Percentiles rank a stretch among this genome's conserved stretches.
phyloP scores from a whole-genome alignment of 495 filamentous ascomycete species.

The Aspergillus sparsus region DNA sequence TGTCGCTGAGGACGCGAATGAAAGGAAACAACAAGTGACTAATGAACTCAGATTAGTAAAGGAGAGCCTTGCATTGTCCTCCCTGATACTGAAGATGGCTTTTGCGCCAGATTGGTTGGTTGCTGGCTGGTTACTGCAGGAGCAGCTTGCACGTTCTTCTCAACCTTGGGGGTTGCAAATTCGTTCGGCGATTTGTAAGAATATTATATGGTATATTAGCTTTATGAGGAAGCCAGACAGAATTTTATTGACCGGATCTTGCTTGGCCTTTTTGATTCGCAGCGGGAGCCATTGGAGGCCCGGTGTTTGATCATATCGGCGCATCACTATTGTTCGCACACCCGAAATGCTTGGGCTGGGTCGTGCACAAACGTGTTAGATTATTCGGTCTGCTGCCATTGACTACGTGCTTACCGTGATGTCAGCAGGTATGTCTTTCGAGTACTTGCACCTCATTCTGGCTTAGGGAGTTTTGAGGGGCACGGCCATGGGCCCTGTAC shows the following conservation, averaged over 20 bases:
- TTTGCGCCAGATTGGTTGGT: slow-evolving; percentile 15
- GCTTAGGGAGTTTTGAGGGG: slow-evolving; percentile 29
- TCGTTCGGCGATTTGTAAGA: slow-evolving; percentile 29
- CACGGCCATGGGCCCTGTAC: slow-evolving; percentile 17
- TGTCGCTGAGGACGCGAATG: too few relatives aligned
- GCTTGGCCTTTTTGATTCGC: slow-evolving; percentile 36
- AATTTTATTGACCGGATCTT: slow-evolving; percentile 50
- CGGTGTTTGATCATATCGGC: slow-evolving; percentile 32
- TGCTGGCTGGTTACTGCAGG: slow-evolving; percentile 36
- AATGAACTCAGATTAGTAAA: background rate
- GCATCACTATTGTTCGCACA: slow-evolving; percentile 11
- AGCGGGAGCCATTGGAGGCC: slow-evolving; percentile 27
- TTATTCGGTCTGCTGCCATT: slow-evolving; percentile 18
- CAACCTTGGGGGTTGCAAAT: slow-evolving; percentile 51
- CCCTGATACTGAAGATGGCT: slow-evolving; percentile 27
- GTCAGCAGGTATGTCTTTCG: slow-evolving; percentile 40
- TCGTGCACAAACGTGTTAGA: background rate
- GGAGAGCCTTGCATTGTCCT: background rate
- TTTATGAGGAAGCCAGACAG: slow-evolving; percentile 26
- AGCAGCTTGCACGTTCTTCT: slow-evolving; percentile 32
- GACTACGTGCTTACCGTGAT: slow-evolving; percentile 41
- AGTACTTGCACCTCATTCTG: slow-evolving; percentile 40
- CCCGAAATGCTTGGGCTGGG: slow-evolving; percentile 1
- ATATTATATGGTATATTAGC: slow-evolving; percentile 30
- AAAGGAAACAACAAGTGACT: too few relatives aligned